A percentile compares a stretch with the other conserved stretches of the same genome.
These are phyloP conservation scores for Saturnispora ahearnii DNA, from an alignment of 805 yeast species.

Conservation along the genomic window DNA sequence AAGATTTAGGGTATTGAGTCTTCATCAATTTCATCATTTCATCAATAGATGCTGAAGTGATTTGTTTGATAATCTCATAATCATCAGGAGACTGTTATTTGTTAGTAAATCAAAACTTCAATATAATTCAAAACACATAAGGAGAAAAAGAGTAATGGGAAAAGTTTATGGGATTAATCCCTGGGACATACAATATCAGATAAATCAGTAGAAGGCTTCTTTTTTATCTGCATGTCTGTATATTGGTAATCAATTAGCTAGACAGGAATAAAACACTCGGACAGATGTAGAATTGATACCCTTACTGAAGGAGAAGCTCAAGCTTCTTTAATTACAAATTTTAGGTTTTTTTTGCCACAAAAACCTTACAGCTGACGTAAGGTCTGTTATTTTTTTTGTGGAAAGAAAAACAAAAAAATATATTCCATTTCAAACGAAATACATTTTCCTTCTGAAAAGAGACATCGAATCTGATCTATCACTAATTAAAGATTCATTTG, in stretches of 20 bases:
- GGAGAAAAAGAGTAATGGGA: too few species aligned
- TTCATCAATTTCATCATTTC: slow-evolving; percentile 17
- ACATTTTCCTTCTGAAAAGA: too few species aligned
- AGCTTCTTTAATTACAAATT: not conserved
- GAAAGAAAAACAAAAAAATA: not conserved
- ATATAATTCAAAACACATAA: too few species aligned
- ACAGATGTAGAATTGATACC: not conserved
- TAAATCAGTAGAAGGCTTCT: slow-evolving; percentile 1
- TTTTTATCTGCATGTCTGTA: slow-evolving; percentile 1
- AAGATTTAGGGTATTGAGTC: slow-evolving; percentile 17
- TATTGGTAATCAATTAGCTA: not conserved
- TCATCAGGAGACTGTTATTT: slow-evolving; percentile 15
- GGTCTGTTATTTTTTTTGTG: not conserved
- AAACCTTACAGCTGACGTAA: not conserved
- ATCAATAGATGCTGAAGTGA: slow-evolving; percentile 15
- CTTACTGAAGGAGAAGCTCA: not conserved
- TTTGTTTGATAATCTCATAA: slow-evolving; percentile 12
- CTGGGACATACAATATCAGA: slow-evolving; percentile 4
- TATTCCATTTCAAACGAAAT: not conserved
- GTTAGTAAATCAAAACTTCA: slow-evolving; percentile 9
- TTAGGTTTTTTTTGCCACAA: not conserved
- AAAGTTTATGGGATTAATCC: not conserved
- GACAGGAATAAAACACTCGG: not conserved
- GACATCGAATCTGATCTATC: too few species aligned
- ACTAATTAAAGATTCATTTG: too few species aligned